Evolutionary conservation across 140 eudicot species (phyloP).

Genomic region (Anethum foeniculum): DNA sequence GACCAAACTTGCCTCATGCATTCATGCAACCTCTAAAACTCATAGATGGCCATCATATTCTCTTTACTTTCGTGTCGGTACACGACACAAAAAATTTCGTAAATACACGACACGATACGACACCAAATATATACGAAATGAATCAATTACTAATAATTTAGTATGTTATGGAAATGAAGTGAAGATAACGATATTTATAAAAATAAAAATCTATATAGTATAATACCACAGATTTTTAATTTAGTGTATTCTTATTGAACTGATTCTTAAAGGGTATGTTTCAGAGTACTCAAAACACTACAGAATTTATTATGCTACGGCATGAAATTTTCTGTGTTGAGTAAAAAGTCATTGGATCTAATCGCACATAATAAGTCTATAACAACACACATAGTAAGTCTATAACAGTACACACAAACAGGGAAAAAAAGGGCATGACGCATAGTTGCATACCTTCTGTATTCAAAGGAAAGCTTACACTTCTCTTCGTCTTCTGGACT

Average conservation of each 20-base stretch:
- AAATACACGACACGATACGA: not conserved
- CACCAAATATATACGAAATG: too few relatives aligned
- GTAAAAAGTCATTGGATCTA: not conserved
- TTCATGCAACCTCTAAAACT: not conserved
- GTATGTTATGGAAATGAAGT: too few relatives aligned
- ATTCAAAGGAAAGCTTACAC: not conserved
- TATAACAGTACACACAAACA: not conserved
- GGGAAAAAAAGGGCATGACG: not conserved
- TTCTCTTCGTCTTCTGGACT: not conserved
- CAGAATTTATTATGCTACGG: not conserved
- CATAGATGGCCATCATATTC: not conserved
- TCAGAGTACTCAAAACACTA: not conserved
- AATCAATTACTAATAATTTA: too few relatives aligned
- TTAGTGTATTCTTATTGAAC: not conserved
- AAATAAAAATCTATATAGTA: too few relatives aligned
- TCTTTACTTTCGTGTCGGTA: too few relatives aligned
- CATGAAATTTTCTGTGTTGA: not conserved
- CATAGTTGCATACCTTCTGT: conserved; percentile 4
- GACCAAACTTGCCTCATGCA: not conserved
- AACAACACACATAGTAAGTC: not conserved
- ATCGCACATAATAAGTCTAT: not conserved
- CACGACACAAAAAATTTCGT: not conserved
- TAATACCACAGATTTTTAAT: too few relatives aligned
- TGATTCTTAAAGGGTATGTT: not conserved
- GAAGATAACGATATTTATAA: too few relatives aligned